Base-by-base conservation (phyloP, 192 early-diverging fungal species). In the Rhizophagus clarus region DNA sequence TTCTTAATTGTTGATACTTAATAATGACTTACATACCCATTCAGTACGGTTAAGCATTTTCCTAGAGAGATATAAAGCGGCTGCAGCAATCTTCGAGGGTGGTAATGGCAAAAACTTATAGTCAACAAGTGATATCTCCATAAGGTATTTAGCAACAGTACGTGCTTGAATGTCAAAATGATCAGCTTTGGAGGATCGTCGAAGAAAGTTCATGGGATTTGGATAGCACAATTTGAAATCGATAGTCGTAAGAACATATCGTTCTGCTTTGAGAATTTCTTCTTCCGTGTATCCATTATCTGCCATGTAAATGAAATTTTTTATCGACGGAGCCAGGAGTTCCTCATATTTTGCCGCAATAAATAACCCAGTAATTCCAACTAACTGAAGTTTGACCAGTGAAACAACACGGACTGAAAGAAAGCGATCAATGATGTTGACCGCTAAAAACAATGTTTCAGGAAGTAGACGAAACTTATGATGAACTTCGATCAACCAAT, bases 311-410 rank as follows among this genome's bases (percentile, higher is more conserved):
- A 93, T 88, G 84, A 97, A 97, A 82, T 97, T 92, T 56, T 91
- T 81, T 28, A 98, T 85, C 20, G 92, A 90, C 28, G 98, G 98
- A 3, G 93, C 88, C 26, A 90, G 84, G 61, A 95, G 91, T 85
- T 99, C 98, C 87, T 98, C 97, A 84, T 97, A 98, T 84, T 99
- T 99, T 74, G 93, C 86, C 1, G 98, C 96, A 70, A 98, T 87
- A 76, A 98, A 95, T 79, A 99, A 81, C 1, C 95, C 88, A 0
- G 97, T 94, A 47, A 97, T 87, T 4, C 98, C 98, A 32, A 98
- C 96, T 29, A 99, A 86, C 84, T 99, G 98, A 12, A 99, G 89
- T 81, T 97, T 98, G 15, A 86, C 80, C n/a, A 96, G 76, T 0
- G 94, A 91, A 24, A 97, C 95, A n/a, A 91, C 88, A 37, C 97